Evolutionary conservation across 768 basidiomycete species (phyloP).

Genomic region (Tricholoma hemisulphureum): DNA sequence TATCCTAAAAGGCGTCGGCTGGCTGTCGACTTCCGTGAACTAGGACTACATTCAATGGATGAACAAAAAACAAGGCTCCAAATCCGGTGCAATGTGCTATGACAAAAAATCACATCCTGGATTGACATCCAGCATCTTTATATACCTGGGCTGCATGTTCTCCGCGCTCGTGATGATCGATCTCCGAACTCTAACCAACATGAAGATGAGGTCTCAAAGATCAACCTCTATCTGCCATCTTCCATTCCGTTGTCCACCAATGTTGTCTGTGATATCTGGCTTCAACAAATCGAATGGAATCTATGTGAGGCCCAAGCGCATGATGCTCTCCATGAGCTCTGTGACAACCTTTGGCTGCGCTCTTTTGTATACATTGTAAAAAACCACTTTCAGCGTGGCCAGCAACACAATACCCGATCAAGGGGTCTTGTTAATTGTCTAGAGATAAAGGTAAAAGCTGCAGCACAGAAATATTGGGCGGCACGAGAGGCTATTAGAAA

Average conservation of each 20-base stretch:
- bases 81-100: neutral
- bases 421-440: neutral
- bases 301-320: neutral
- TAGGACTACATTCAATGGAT: neutral
- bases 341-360: neutral
- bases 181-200: neutral
- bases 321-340: neutral
- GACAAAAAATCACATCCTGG: neutral
- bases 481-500: neutral
- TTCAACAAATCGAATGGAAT: neutral
- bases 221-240: neutral
- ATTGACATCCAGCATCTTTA: conserved; percentile 4
- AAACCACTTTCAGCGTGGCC: neutral
- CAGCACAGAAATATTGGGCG: neutral
- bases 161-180: neutral
- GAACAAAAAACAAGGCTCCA: neutral
- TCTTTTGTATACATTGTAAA: neutral
- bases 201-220: neutral
- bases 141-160: neutral
- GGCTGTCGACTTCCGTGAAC: neutral
- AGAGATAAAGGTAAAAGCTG: neutral
- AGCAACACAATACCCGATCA: neutral
- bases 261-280: neutral
- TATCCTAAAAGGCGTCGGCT: neutral
- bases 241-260: neutral